Evolutionary conservation across 441 rosid species (phyloP), one percentile per base, ranked within the genome.

Genomic region (Jatropha multifida): DNA sequence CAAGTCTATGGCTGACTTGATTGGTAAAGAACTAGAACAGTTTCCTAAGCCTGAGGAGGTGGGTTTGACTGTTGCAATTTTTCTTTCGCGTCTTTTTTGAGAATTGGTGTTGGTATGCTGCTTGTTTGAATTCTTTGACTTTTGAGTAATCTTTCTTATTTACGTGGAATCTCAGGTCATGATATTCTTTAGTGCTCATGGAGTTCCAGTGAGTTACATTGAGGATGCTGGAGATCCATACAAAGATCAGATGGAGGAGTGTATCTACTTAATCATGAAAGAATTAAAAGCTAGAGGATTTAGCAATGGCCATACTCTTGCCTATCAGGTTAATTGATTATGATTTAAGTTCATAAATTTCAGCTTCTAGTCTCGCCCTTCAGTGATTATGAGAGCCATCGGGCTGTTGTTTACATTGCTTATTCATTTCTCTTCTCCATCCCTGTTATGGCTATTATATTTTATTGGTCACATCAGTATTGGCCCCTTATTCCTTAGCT

Each of bases 171-270:
- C 75, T 65, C 71, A 94, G 99, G 99, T 85, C 20, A 86, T 92
- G 88, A 85, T 94, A 80, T 94, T 96, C 86, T 96, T 94, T 79
- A 96, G 98, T 80, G 97, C 98, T 27, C 98, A 96, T 81, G 98
- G 98, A 67, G 99, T 96, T 71, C 97, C 97, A 10, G 89, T 92
- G 74, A 93, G 94, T 74, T 96, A 94, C 44, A 92, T 96, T 62
- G 90, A 85, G 83, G 85, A 94, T 74, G 91, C 98, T 27, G 97
- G 98, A 83, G 97, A 96, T 70, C 99, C 99, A 0, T 94, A 94
- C 92, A 91, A 84, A 86, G 92, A 89, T 79, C 98, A 96, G 86
- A 96, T 96, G 99, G 97, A 96, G 78, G 93, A 94, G 76, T 96
- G 97, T 61, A 92, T 94, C 59, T 74, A 72, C 82, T 83, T 96